Evolutionary conservation across 257 asterid species (phyloP).

Genomic region (Rauvolfia tetraphylla): DNA sequence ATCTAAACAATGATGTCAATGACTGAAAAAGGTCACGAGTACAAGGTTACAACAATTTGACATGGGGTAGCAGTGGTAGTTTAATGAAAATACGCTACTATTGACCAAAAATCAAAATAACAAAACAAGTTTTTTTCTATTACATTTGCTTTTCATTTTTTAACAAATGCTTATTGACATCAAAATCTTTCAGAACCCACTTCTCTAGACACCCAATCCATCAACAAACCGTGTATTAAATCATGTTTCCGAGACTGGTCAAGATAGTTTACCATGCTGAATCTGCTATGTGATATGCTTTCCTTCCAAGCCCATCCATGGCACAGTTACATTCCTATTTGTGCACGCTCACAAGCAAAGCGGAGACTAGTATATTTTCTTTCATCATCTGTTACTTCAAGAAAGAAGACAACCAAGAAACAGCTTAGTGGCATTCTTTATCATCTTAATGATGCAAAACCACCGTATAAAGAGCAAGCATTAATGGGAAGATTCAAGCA

Average conservation of each 20-base stretch:
- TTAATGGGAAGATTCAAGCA: background rate
- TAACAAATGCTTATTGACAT: background rate
- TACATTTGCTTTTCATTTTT: background rate
- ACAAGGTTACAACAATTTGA: background rate
- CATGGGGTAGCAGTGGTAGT: background rate
- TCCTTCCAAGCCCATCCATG: too few species aligned
- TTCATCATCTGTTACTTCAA: background rate
- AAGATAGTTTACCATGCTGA: background rate
- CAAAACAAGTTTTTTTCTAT: too few species aligned
- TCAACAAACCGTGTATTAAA: background rate
- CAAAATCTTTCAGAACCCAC: background rate
- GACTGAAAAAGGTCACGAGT: background rate
- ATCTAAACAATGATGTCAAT: too few species aligned
- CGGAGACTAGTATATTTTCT: background rate
- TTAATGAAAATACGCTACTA: background rate
- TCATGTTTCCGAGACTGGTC: background rate
- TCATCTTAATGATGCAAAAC: too few species aligned
- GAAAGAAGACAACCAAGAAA: background rate
- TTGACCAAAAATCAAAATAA: background rate
- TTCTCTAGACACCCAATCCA: background rate
- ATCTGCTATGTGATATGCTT: background rate
- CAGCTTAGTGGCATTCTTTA: background rate
- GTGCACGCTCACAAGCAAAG: background rate
- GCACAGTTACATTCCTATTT: background rate
- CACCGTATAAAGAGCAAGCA: background rate